These are phyloP conservation scores for Xylariales sp. DNA, from an alignment of 2,329 filamentous ascomycete species.

Conservation along the genomic window DNA sequence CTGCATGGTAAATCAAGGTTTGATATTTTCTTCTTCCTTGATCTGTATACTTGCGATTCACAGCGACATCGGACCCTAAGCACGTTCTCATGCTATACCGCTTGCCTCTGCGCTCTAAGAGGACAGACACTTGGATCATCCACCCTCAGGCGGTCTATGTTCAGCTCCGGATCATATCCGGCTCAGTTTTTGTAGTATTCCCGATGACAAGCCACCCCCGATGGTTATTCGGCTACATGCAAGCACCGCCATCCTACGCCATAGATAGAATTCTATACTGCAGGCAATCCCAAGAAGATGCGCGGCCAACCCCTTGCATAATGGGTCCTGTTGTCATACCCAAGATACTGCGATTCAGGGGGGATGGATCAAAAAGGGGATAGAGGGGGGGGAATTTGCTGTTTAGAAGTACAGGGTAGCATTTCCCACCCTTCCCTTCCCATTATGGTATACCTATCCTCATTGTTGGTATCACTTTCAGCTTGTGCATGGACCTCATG, in stretches of 20 bases:
- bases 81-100: not conserved
- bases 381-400: constrained; percentile 16
- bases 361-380: constrained; percentile 11
- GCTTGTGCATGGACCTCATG: constrained; percentile 34
- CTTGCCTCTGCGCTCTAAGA: constrained; percentile 8
- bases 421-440: constrained; percentile 23
- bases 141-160: constrained; percentile 28
- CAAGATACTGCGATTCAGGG: constrained; percentile 40
- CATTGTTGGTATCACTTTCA: constrained; percentile 10
- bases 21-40: constrained; percentile 1
- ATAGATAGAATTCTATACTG: constrained; percentile 31
- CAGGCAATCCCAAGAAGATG: constrained; percentile 33
- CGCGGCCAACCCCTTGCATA: constrained; percentile 46
- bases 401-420: constrained; percentile 33
- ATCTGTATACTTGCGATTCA: constrained; percentile 10
- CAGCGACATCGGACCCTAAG: constrained; percentile 30
- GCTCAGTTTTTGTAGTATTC: constrained; percentile 22
- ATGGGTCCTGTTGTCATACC: constrained; percentile 46
- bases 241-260: constrained; percentile 30
- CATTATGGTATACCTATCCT: constrained; percentile 26
- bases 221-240: constrained; percentile 22
- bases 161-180: constrained; percentile 24
- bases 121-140: constrained; percentile 3
- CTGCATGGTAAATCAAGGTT: constrained; percentile 1
- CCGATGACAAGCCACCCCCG: constrained; percentile 36